These are phyloP conservation scores for Dioszegia aurantiaca DNA, from an alignment of 768 basidiomycete species.

Conservation along the genomic window DNA sequence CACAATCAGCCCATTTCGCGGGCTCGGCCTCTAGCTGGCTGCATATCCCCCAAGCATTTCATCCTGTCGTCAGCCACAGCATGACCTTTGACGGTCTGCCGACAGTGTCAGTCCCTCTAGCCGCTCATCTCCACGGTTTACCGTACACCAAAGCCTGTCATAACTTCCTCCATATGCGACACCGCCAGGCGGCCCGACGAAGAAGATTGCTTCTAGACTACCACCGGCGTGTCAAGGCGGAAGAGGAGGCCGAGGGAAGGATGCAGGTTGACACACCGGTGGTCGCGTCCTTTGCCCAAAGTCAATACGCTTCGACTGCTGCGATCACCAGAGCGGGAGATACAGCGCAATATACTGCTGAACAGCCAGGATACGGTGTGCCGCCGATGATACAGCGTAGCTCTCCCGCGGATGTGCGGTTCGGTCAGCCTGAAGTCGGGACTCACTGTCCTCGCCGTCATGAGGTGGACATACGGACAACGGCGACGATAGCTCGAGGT, in stretches of 20 bases:
- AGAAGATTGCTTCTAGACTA: slow-evolving; percentile 13
- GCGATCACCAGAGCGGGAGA: too few species aligned
- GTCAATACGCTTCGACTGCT: neutral
- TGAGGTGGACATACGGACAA: slow-evolving; percentile 1
- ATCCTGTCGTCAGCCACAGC: neutral
- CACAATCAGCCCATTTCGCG: slow-evolving; percentile 15
- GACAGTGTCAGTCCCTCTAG: too few species aligned
- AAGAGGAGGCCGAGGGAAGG: neutral
- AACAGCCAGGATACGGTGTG: too few species aligned
- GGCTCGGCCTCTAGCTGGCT: neutral
- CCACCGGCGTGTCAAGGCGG: neutral
- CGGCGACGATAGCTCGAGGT: slow-evolving; percentile 4
- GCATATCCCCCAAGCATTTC: neutral
- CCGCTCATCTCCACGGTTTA: neutral
- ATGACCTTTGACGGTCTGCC: neutral
- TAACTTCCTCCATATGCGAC: slow-evolving; percentile 21
- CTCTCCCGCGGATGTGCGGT: too few species aligned
- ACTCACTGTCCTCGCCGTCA: neutral
- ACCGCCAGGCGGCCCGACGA: slow-evolving; percentile 14
- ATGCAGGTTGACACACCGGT: slow-evolving; percentile 14
- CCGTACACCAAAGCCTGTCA: slow-evolving; percentile 38
- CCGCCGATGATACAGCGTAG: too few species aligned
- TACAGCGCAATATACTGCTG: too few species aligned
- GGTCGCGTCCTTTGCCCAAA: neutral
- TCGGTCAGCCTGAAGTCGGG: too few species aligned